Percentiles rank a stretch among this genome's conserved stretches.
Conservation (phyloP, 1,139 yeast genomes). For the Starmera stellimalicola region DNA sequence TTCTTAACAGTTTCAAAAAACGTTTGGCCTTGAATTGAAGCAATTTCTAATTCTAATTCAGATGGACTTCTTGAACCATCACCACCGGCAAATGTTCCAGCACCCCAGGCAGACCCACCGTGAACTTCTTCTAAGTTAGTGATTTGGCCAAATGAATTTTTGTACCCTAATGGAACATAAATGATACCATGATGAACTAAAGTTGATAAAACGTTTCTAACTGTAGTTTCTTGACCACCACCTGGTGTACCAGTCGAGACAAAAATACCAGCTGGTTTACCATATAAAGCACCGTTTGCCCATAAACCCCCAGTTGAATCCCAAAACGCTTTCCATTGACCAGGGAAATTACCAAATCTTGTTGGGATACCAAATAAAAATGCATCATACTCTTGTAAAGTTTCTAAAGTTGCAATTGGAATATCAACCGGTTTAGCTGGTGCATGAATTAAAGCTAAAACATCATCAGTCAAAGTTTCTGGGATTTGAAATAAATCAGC, state of each 20-base stretch:
- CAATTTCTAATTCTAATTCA: constrained; percentile 54
- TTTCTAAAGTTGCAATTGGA: constrained; percentile 56
- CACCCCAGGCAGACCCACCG: constrained; percentile 85
- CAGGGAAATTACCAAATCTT: constrained; percentile 72
- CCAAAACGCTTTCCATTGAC: constrained; percentile 76
- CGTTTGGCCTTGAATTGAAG: constrained; percentile 45
- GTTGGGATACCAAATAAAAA: constrained; percentile 78
- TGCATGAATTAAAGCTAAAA: constrained; percentile 53
- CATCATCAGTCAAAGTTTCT: constrained; percentile 62
- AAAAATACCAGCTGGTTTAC: constrained; percentile 69
- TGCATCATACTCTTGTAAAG: constrained; percentile 58
- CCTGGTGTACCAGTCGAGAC: constrained; percentile 76
- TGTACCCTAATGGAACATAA: constrained; percentile 72
- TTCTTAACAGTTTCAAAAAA: constrained; percentile 22
- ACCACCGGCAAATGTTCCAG: constrained; percentile 68
- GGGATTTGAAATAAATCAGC: constrained; percentile 72
- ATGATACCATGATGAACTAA: constrained; percentile 72
- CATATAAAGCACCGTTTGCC: constrained; percentile 65
- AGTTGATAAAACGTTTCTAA: constrained; percentile 50
- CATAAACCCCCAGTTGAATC: constrained; percentile 76
- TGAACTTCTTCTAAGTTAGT: constrained; percentile 57
- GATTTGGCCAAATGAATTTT: constrained; percentile 45
- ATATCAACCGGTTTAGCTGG: constrained; percentile 57
- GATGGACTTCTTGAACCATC: constrained; percentile 71
- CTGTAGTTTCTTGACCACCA: constrained; percentile 74